Evolutionary conservation across 306 rosid genomes (phyloP).

Genomic region (Herpetospermum pedunculosum): DNA sequence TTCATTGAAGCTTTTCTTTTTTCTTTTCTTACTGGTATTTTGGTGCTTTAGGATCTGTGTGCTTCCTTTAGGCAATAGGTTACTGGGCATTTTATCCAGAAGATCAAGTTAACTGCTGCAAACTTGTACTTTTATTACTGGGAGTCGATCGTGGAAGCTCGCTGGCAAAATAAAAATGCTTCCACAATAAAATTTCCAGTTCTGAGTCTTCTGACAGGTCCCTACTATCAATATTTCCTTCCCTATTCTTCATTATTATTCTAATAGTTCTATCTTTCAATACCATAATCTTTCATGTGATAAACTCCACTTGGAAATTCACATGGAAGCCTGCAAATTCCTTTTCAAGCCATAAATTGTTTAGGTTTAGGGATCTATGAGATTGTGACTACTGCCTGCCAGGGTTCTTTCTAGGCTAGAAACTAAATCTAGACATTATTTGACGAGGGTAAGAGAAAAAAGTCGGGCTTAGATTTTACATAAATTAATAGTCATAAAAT

Average conservation of each 20-base stretch:
- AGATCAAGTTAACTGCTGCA: not conserved
- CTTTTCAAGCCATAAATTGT: not conserved
- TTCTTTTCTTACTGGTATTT: not conserved
- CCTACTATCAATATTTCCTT: not conserved
- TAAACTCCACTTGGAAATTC: not conserved
- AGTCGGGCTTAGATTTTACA: not conserved
- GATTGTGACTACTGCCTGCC: too few relatives aligned
- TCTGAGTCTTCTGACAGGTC: not conserved
- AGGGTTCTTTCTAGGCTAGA: not conserved
- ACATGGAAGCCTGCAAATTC: not conserved
- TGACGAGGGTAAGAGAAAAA: not conserved
- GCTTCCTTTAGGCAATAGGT: not conserved
- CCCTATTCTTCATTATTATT: not conserved
- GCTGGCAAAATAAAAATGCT: not conserved
- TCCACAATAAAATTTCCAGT: not conserved
- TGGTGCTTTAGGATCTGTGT: not conserved
- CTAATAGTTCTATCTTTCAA: not conserved
- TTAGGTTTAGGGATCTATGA: not conserved
- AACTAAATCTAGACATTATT: not conserved
- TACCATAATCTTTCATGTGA: not conserved
- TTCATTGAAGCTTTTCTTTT: not conserved
- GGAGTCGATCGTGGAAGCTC: not conserved
- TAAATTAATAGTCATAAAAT: constrained; percentile 7
- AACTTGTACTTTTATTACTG: not conserved
- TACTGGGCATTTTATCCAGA: not conserved